Evolutionary conservation across 208 protist genomes (phyloP), one percentile per base, ranked within the genome.

Genomic region (Phytomonas sp.): DNA sequence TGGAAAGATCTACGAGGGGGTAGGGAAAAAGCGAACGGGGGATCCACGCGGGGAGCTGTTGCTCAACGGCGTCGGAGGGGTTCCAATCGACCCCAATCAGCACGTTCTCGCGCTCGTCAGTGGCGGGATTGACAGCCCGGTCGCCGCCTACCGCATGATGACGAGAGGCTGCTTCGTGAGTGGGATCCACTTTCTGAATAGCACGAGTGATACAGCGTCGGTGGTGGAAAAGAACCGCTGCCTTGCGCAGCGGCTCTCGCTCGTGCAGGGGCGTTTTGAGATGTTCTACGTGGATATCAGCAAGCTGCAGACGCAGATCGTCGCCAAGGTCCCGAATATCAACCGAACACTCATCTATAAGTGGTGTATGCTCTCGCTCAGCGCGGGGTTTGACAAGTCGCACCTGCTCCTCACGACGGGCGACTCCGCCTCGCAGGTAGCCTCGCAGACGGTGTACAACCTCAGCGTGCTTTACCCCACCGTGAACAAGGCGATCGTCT

Each of bases 81-180:
- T 91, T 29, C 87, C 87, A 9, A 87, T 88, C 60, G 71, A 79
- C 7, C 78, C 81, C 1, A 79, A 91, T 28, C 80, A 89, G 61
- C 75, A 71, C 15, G 84, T 76, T 37, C 78, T 94, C 28, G 72
- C 79, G n/a, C 78, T 92, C 43, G 80, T 94, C 72, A 90, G 83
- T 65, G 89, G 89, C 62, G 89, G 89, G 67, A 91, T 92, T 60
- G 89, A 94, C 77, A 92, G 86, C 75, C 89, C 89, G 31, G 87
- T 94, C 23, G 89, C 89, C n/a, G 86, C 86, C 28, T 92, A 94
- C 74, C 78, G 81, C 51, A 92, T 94, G 84, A 94, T 94, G 86
- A 87, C 78, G 7, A 81, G 89, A 7, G 89, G 89, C 64, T 94
- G 89, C 78, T 53, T 70, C 17, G 89, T 94, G 29, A 76, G 69